phyloP scores from a whole-genome alignment of 352 stramenopile genomes.

The Pythium myriotylum region DNA sequence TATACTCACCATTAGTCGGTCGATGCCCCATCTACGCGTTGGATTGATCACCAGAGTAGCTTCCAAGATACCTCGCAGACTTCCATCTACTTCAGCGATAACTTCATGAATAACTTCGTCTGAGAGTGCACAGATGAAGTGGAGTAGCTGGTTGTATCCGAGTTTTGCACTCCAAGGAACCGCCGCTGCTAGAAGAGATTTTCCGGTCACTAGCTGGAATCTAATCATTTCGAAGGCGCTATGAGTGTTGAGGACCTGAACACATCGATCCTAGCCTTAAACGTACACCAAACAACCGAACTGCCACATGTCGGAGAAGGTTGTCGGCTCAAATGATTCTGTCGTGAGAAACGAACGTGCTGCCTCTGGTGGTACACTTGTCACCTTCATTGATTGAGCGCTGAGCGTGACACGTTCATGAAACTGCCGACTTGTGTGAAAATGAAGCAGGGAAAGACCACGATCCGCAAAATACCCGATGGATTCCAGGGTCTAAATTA shows the following conservation, averaged over 20 bases:
- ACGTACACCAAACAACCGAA: slow-evolving; percentile 75
- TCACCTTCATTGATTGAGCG: slow-evolving; percentile 27
- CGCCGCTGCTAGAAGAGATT: slow-evolving; percentile 42
- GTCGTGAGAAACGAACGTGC: slow-evolving; percentile 46
- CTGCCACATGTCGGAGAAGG: slow-evolving; percentile 70
- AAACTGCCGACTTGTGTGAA: slow-evolving; percentile 44
- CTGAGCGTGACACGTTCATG: slow-evolving; percentile 35
- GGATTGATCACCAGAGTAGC: slow-evolving; percentile 47
- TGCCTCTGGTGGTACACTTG: slow-evolving; percentile 53
- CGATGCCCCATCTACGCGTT: slow-evolving; percentile 45
- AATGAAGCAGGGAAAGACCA: slow-evolving; percentile 47
- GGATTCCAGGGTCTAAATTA: slow-evolving; percentile 37
- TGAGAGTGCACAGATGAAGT: slow-evolving; percentile 61
- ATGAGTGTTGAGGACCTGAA: neutral
- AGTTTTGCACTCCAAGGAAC: slow-evolving; percentile 48
- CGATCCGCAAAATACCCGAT: slow-evolving; percentile 49
- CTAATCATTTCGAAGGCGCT: slow-evolving; percentile 24
- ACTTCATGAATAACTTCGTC: slow-evolving; percentile 45
- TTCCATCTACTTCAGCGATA: slow-evolving; percentile 32
- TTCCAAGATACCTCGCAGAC: slow-evolving; percentile 48
- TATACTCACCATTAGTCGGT: slow-evolving; percentile 17
- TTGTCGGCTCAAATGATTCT: slow-evolving; percentile 46
- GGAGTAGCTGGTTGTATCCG: slow-evolving; percentile 39
- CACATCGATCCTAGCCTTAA: neutral
- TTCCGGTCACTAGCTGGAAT: slow-evolving; percentile 53